Evolutionary conservation across 129 eudicot genomes (phyloP), one percentile per base, ranked within the genome.

Genomic region (Artemisia tridentata): DNA sequence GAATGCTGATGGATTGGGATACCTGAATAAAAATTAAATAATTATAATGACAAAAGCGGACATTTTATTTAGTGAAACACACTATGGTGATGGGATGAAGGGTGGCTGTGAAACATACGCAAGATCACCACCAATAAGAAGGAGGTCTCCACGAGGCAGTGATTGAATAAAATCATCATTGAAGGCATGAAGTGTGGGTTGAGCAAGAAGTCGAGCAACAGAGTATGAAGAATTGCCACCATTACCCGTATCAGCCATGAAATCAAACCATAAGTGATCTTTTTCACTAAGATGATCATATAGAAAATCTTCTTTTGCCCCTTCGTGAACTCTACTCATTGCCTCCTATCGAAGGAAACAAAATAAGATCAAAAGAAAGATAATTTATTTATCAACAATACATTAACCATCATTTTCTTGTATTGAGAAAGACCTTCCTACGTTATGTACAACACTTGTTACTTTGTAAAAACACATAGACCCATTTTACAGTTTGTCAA

Each of bases 161-260:
- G 74, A 63, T 46, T 75, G 72, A 76, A 68, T 23, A 16, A 81
- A 66, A 69, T 72, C 84, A 47, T 70, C 78, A 68, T 29, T 63
- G 6, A 71, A 78, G 48, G 80, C 73, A 52, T 79, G 65, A 60
- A 95, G 71, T 55, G 88, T 69, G 59, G 96, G 97, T 64, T 95
- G 99, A 64, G 99, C 99, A 59, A 95, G 96, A 72, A 95, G 91
- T 56, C 86, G 78, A 53, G 99, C 97, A 34, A 95, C 88, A 72
- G 84, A 75, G 63, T 90, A 95, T 31, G 97, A 84, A 11, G 99
- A 88, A 63, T 95, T 95, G 59, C 99, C 99, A 50, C 99, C 97
- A 51, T 95, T 97, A 66, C 99, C 99, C 46, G 99, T 95, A 77
- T 95, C 97, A 19, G 99, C 99, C 99, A 95, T 95, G 70, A 95